Percentiles rank a stretch among this genome's conserved stretches.
These are phyloP conservation scores for Paramyrothecium roridum DNA, from an alignment of 2,329 filamentous ascomycete genomes.

Conservation along the genomic window DNA sequence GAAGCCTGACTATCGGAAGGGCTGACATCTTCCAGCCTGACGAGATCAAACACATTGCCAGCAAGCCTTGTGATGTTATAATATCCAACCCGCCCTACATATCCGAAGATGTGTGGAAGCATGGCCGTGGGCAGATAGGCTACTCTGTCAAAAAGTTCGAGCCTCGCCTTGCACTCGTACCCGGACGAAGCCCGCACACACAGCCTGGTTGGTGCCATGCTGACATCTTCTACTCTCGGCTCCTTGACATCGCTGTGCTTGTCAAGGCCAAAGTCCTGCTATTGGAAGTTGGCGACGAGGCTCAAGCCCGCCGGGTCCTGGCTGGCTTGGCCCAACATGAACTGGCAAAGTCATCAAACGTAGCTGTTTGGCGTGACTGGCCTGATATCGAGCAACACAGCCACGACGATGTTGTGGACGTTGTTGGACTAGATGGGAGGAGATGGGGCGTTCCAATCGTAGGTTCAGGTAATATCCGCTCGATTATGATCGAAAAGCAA, in stretches of 20 bases:
- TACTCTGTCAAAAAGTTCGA: constrained; percentile 83
- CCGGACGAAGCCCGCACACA: constrained; percentile 23
- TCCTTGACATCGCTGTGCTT: constrained; percentile 53
- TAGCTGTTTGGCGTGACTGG: constrained; percentile 73
- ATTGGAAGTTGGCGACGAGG: constrained; percentile 69
- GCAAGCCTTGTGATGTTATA: constrained; percentile 57
- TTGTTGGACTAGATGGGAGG: constrained; percentile 7
- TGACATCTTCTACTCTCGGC: constrained; percentile 64
- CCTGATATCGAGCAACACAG: constrained; percentile 39
- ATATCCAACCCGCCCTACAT: constrained; percentile 93
- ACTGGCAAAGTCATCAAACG: constrained; percentile 23
- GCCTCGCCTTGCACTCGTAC: constrained; percentile 75
- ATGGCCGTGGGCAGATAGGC: constrained; percentile 38
- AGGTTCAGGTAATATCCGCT: constrained; percentile 46
- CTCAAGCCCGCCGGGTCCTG: constrained; percentile 65
- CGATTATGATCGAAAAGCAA: constrained; percentile 25
- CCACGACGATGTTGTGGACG: constrained; percentile 22
- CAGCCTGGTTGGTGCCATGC: constrained; percentile 32
- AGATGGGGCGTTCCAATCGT: constrained; percentile 29
- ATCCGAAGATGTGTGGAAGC: constrained; percentile 48
- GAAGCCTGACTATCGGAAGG: constrained; percentile 39
- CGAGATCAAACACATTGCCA: constrained; percentile 24
- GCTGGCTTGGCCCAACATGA: constrained; percentile 35
- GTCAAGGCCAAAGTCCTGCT: constrained; percentile 54
- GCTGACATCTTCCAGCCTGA: constrained; percentile 47